Evolutionary conservation across 768 basidiomycete species (phyloP).

Genomic region (Daedaleopsis sinensis): DNA sequence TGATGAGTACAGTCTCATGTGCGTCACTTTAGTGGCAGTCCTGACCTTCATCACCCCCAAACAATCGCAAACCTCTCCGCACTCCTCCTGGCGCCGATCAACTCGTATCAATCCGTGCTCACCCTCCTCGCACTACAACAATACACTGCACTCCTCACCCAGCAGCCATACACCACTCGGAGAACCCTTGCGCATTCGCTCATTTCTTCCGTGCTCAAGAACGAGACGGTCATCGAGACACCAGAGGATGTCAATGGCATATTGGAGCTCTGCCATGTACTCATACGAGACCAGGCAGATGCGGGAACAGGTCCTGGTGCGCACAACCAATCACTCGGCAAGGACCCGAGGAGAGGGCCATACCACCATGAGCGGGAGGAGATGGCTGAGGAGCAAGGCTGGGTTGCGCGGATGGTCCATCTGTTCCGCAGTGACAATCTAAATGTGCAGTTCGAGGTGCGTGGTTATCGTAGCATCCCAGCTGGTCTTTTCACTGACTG

Average conservation of each 20-base stretch:
- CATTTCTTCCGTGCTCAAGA: slow-evolving; percentile 92
- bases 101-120: slow-evolving; percentile 94
- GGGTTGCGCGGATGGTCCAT: slow-evolving; percentile 98
- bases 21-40: slow-evolving; percentile 43
- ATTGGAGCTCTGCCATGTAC: slow-evolving; percentile 87
- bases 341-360: slow-evolving; percentile 60
- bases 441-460: slow-evolving; percentile 87
- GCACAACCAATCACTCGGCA: slow-evolving; percentile 36
- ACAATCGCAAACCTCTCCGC: slow-evolving; percentile 91
- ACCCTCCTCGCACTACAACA: slow-evolving; percentile 95
- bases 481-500: not conserved
- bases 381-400: slow-evolving; percentile 97
- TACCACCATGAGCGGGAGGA: slow-evolving; percentile 80
- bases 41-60: slow-evolving; percentile 86
- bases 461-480: slow-evolving; percentile 24
- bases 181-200: slow-evolving; percentile 94
- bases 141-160: slow-evolving; percentile 80
- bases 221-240: slow-evolving; percentile 92
- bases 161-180: slow-evolving; percentile 88
- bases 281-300: slow-evolving; percentile 85
- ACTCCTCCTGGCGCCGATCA: slow-evolving; percentile 91
- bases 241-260: slow-evolving; percentile 95
- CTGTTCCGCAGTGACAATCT: slow-evolving; percentile 88
- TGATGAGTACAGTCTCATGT: slow-evolving; percentile 1
- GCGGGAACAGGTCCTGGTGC: slow-evolving; percentile 33